Percentiles rank a stretch among this genome's conserved stretches.
These are phyloP conservation scores for Fusarium sambucinum DNA, from an alignment of 2,329 filamentous ascomycete species.

Conservation along the genomic window DNA sequence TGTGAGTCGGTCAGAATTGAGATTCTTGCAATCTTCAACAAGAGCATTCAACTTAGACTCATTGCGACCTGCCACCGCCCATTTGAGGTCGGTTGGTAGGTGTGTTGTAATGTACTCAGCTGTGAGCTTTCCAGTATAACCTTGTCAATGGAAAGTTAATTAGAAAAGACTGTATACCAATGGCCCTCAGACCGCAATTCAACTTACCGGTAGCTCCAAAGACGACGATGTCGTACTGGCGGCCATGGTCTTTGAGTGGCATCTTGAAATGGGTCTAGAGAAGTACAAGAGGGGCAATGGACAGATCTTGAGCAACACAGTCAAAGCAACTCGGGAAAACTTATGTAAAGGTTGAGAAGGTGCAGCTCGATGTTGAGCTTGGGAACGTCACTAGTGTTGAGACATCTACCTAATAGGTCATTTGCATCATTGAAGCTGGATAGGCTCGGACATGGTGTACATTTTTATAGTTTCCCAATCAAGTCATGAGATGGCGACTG, in stretches of 20 bases:
- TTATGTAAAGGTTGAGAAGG: background rate
- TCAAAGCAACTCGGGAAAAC: background rate
- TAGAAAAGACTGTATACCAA: background rate
- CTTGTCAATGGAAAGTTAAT: conserved; percentile 52
- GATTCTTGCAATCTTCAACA: conserved; percentile 71
- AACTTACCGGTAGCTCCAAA: conserved; percentile 68
- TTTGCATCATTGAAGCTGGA: conserved; percentile 22
- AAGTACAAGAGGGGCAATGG: background rate
- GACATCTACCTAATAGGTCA: conserved; percentile 1
- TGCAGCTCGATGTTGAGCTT: conserved; percentile 3
- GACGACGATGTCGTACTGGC: conserved; percentile 69
- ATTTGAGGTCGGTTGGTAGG: conserved; percentile 82
- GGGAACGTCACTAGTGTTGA: conserved; percentile 12
- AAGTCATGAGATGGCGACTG: conserved; percentile 1
- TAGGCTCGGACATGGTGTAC: background rate
- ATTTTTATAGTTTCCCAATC: conserved; percentile 1
- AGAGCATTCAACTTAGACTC: conserved; percentile 77
- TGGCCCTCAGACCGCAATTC: background rate
- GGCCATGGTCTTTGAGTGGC: conserved; percentile 61
- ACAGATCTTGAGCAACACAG: background rate
- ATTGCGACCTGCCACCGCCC: conserved; percentile 90
- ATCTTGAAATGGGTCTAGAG: conserved; percentile 50
- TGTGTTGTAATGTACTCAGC: conserved; percentile 79
- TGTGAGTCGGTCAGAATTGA: conserved; percentile 76
- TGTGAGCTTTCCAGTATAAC: conserved; percentile 84